Conservation (phyloP, 495 filamentous ascomycete species). For the Daldinia caldariorum region DNA sequence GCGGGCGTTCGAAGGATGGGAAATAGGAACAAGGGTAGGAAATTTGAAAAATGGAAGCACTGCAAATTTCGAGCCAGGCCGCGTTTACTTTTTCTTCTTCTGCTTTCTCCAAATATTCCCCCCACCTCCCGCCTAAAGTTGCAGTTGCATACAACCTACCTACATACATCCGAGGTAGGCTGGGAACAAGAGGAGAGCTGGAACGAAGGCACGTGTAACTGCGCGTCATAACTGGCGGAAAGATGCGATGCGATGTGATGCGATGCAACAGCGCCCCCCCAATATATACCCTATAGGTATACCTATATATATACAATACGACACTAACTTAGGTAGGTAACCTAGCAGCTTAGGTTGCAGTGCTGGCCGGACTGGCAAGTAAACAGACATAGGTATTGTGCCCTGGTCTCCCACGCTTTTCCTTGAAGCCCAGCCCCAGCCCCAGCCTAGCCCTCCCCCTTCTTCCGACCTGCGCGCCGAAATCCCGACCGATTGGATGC, state of each 20-base stretch:
- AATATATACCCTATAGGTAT: background rate
- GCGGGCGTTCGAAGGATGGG: conserved; percentile 28
- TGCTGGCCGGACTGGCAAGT: background rate
- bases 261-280: conserved; percentile 14
- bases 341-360: background rate
- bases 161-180: background rate
- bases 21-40: conserved; percentile 23
- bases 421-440: background rate
- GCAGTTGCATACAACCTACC: background rate
- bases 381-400: background rate
- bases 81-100: background rate
- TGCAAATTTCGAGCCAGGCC: conserved; percentile 12
- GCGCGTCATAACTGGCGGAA: conserved; percentile 33
- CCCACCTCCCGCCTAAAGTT: background rate
- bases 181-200: conserved; percentile 4
- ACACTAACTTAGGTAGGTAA: no score
- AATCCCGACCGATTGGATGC: conserved; percentile 41
- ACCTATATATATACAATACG: no score
- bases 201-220: conserved; percentile 41
- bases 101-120: background rate
- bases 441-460: background rate
- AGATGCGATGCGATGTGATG: conserved; percentile 23
- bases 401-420: no score
- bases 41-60: conserved; percentile 16
- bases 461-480: conserved; percentile 29